Evolutionary conservation across 2,329 filamentous ascomycete species (phyloP).

Genomic region (Ophiosphaerella narmari): DNA sequence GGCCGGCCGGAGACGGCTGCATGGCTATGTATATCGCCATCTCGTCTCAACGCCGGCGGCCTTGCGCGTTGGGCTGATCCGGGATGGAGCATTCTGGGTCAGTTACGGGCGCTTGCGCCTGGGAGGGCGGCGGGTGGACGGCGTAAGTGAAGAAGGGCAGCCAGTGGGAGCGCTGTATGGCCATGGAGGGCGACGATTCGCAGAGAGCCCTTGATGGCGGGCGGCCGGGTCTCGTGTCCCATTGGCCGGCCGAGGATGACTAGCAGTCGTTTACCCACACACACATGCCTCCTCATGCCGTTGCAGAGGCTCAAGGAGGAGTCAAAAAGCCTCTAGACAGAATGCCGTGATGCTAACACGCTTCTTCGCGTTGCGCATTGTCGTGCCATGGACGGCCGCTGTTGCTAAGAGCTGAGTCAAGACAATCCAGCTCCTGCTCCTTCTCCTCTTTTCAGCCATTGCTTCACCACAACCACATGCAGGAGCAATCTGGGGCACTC

Average conservation of each 20-base stretch:
- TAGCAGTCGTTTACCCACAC: constrained; percentile 26
- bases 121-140: constrained; percentile 37
- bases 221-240: constrained; percentile 25
- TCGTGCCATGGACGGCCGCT: constrained; percentile 23
- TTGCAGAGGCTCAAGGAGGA: constrained; percentile 24
- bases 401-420: constrained; percentile 29
- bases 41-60: constrained; percentile 29
- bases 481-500: constrained; percentile 19
- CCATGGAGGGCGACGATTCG: constrained; percentile 42
- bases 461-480: constrained; percentile 4
- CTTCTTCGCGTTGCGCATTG: constrained; percentile 13
- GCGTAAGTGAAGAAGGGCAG: constrained; percentile 31
- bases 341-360: constrained; percentile 11
- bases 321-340: constrained; percentile 26
- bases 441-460: constrained; percentile 15
- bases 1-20: constrained; percentile 25
- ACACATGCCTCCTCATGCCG: constrained; percentile 26
- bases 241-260: constrained; percentile 33
- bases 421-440: constrained; percentile 21
- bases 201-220: constrained; percentile 36
- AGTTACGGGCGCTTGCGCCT: constrained; percentile 45
- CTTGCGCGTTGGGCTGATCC: constrained; percentile 32
- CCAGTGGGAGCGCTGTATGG: constrained; percentile 37
- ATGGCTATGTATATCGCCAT: constrained; percentile 39
- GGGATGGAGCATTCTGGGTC: constrained; percentile 35